Evolutionary conservation across 2,329 filamentous ascomycete genomes (phyloP), one percentile per base, ranked within the genome.

Genomic region (Aspergillus bombycis): DNA sequence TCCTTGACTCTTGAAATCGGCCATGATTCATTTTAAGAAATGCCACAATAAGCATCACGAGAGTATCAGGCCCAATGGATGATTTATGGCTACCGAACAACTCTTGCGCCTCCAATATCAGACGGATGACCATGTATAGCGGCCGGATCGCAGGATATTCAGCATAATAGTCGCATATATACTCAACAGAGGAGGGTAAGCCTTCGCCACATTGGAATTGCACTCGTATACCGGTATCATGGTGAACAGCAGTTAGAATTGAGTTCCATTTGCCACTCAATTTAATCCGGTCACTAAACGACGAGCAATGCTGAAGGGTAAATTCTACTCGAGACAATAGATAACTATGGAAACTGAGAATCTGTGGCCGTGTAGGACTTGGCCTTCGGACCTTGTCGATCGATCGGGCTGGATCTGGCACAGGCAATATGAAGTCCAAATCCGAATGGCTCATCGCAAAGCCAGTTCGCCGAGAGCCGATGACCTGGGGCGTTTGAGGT

Each of bases 11-110:
- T 48, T 66, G 65, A 58, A 70, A 77, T 54, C 71, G 69, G 62
- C 70, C 75, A 34, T 79, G 75, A 36, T 74, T 75, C 65, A 82
- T 77, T 65, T 82, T 83, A 32, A 88, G 73, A 32, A 83, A 81
- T 6, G 85, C 84, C 16, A 85, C 82, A 21, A 88, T 73, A 79
- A 88, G 84, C 76, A 87, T 84, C 69, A 86, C 81, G 11, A 87
- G 75, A 14, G 81, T 77, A 69, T 88, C 87, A 0, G 85, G 82
- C 19, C 81, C 81, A 38, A 88, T 73, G 1, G 85, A 84, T n/a
- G 82, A 81, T 3, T 73, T 69, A 60, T 75, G 80, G 21, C 82
- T 78, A 58, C 84, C 81, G 36, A 80, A 79, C 2, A 89, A 71
- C 28, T 78, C 79, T 45, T 84, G 81, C 26, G 83, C 75, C 58